phyloP scores from a whole-genome alignment of 257 asterid species.

The Rubia yunnanensis region DNA sequence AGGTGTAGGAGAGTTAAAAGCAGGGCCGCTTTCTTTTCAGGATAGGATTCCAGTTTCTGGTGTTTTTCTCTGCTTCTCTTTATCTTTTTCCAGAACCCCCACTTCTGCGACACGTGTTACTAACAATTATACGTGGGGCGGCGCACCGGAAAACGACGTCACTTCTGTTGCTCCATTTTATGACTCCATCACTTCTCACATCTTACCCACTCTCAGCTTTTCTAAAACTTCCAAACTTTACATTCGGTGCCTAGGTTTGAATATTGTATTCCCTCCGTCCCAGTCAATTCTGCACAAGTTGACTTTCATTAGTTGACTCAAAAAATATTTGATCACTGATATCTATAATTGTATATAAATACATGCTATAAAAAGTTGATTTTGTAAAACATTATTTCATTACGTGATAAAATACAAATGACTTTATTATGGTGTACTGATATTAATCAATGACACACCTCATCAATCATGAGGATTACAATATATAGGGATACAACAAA shows the following conservation, averaged over 20 bases:
- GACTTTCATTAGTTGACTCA: too few relatives aligned
- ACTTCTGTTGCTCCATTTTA: neutral
- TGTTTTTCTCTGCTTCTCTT: neutral
- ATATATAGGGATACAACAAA: too few relatives aligned
- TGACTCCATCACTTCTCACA: neutral
- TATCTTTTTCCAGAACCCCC: neutral
- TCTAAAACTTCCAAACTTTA: neutral
- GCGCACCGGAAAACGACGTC: slow-evolving; percentile 35
- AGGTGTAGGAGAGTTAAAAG: neutral
- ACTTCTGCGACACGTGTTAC: slow-evolving; percentile 18
- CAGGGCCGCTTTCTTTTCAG: neutral
- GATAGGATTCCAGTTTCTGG: neutral
- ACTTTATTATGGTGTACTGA: too few relatives aligned
- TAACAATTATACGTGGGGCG: slow-evolving; percentile 43
- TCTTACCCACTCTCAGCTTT: neutral
- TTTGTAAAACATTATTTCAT: too few relatives aligned
- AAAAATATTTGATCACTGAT: too few relatives aligned
- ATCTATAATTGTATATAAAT: too few relatives aligned
- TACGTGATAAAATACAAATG: too few relatives aligned
- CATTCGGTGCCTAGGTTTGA: neutral
- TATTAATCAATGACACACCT: too few relatives aligned
- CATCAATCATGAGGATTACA: too few relatives aligned
- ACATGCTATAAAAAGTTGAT: too few relatives aligned
- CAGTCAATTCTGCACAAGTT: too few relatives aligned
- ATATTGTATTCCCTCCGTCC: too few relatives aligned